These are phyloP conservation scores for Laetiporus sulphureus DNA, from an alignment of 1,284 basidiomycete genomes.

Conservation along the genomic window DNA sequence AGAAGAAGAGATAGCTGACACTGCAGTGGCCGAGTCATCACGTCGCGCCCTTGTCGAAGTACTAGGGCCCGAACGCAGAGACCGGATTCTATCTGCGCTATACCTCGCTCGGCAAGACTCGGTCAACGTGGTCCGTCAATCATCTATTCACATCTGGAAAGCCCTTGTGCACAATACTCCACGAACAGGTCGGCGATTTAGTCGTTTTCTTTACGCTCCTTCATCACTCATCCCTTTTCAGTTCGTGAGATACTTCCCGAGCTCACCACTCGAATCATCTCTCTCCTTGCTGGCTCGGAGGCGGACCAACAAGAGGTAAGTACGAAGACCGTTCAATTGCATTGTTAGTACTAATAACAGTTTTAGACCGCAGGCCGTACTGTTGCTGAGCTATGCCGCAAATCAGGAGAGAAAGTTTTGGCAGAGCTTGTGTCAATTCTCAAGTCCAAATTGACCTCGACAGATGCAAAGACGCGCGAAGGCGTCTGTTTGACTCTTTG, in stretches of 20 bases:
- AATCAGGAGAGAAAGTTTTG: constrained; percentile 92
- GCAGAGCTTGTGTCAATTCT: constrained; percentile 81
- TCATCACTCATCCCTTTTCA: constrained; percentile 19
- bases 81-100: constrained; percentile 85
- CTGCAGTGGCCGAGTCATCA: constrained; percentile 67
- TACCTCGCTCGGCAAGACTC: constrained; percentile 95
- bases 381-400: constrained; percentile 85
- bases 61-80: constrained; percentile 84
- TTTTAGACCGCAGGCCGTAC: constrained; percentile 80
- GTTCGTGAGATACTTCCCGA: constrained; percentile 94
- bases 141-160: constrained; percentile 98
- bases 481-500: constrained; percentile 87
- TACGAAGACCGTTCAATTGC: background rate
- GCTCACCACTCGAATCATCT: constrained; percentile 73
- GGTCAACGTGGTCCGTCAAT: constrained; percentile 84
- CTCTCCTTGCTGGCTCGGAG: constrained; percentile 73
- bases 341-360: background rate
- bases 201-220: background rate
- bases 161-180: constrained; percentile 91
- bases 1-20: constrained; percentile 63
- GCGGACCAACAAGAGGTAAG: constrained; percentile 87
- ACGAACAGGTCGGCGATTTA: constrained; percentile 51
- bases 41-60: constrained; percentile 83
- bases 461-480: constrained; percentile 72
- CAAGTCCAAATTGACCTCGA: constrained; percentile 62